phyloP scores from a whole-genome alignment of 73 alveolate species.

The Tetrahymena thermophila region DNA sequence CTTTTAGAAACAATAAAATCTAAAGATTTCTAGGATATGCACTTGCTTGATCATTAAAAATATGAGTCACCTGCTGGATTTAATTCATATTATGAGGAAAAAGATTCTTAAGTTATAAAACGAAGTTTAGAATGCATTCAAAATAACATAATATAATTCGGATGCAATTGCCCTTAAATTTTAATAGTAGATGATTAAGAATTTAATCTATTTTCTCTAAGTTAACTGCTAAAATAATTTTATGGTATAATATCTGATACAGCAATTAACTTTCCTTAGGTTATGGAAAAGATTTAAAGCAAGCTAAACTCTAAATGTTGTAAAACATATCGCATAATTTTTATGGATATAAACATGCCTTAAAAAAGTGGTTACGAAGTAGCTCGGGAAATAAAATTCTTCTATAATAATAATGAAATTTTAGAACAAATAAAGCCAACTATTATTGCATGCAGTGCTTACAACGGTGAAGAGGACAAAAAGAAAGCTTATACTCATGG shows the following conservation, averaged over 20 bases:
- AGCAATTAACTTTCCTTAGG: not conserved
- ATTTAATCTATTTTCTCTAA: not conserved
- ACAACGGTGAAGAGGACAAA: constrained; percentile 13
- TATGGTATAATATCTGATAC: not conserved
- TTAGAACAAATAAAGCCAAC: not conserved
- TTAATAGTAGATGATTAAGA: not conserved
- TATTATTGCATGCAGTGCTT: constrained; percentile 30
- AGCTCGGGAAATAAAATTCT: not conserved
- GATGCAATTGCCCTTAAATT: not conserved
- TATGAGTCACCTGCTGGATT: not conserved
- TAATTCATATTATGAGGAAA: not conserved
- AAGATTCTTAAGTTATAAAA: not conserved
- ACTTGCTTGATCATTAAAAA: not conserved
- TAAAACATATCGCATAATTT: not conserved
- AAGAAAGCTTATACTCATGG: constrained; percentile 12
- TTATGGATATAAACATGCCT: constrained; percentile 47
- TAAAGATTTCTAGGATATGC: not conserved
- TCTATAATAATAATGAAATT: not conserved
- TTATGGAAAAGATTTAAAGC: not conserved
- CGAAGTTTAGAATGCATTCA: not conserved
- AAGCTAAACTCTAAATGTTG: not conserved
- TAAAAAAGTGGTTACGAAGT: constrained; percentile 26
- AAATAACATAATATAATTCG: not conserved
- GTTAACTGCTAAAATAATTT: not conserved
- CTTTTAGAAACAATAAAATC: not conserved